phyloP scores from a whole-genome alignment of 345 rosid species.

The Rhizophora mangle region DNA sequence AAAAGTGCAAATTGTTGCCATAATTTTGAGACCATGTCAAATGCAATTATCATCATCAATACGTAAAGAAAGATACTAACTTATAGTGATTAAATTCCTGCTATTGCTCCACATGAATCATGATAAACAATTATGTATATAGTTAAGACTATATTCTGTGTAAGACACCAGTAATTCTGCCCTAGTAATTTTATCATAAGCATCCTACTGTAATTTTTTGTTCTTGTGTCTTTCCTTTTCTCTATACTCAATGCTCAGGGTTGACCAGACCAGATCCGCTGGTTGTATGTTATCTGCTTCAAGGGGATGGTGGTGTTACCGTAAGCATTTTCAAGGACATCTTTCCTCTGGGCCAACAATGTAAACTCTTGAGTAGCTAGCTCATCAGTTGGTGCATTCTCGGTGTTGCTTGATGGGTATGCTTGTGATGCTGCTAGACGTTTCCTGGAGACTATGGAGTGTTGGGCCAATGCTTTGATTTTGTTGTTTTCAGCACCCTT shows the following conservation, averaged over 20 bases:
- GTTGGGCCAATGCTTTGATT: background rate
- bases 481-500: background rate
- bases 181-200: background rate
- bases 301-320: background rate
- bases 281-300: constrained; percentile 1
- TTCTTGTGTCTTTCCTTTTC: background rate
- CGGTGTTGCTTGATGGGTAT: background rate
- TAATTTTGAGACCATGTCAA: background rate
- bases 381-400: background rate
- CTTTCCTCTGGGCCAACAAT: background rate
- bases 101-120: background rate
- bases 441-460: background rate
- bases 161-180: background rate
- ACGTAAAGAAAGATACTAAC: constrained; percentile 4
- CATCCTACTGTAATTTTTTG: background rate
- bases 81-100: constrained; percentile 1
- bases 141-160: too few species aligned
- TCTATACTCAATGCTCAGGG: background rate
- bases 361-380: background rate
- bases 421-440: background rate
- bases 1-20: background rate
- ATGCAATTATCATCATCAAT: constrained; percentile 4
- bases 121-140: background rate
- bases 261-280: background rate
- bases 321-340: background rate